A percentile compares a stretch with the other conserved stretches of the same genome.
phyloP scores from a whole-genome alignment of 2,329 filamentous ascomycete genomes.

The Paracoccidioides lutzii region DNA sequence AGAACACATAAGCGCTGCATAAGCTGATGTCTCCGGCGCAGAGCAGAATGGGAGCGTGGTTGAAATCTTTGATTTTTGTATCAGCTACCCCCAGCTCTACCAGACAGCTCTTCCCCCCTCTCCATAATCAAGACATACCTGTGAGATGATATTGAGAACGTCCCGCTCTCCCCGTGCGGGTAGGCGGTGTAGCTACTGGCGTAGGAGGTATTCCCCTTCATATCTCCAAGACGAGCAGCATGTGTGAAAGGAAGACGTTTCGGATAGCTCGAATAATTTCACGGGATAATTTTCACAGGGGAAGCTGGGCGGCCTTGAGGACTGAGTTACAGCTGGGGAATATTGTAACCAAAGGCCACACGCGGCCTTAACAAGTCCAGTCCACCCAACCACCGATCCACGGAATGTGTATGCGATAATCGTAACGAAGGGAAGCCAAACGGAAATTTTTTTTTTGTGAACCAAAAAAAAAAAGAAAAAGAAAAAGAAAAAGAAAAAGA shows the following conservation, averaged over 20 bases:
- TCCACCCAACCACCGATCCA: neutral
- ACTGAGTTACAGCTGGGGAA: too few relatives aligned
- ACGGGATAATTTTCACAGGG: too few relatives aligned
- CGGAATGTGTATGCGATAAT: neutral
- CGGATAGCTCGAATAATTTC: too few relatives aligned
- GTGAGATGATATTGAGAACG: conserved; percentile 80
- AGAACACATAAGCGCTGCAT: conserved; percentile 53
- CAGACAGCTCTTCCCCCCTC: too few relatives aligned
- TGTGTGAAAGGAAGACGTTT: conserved; percentile 12
- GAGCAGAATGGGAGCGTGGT: conserved; percentile 61
- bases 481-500: too few relatives aligned
- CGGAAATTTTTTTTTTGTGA: too few relatives aligned
- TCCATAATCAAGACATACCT: conserved; percentile 43
- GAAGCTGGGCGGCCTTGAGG: too few relatives aligned
- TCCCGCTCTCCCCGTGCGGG: conserved; percentile 52
- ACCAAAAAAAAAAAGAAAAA: too few relatives aligned
- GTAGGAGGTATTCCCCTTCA: conserved; percentile 77
- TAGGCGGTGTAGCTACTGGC: conserved; percentile 63
- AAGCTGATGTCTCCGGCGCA: conserved; percentile 60
- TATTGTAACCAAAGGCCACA: neutral
- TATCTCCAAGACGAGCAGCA: conserved; percentile 42
- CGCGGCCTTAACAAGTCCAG: neutral
- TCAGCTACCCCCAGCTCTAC: too few relatives aligned
- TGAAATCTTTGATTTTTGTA: conserved; percentile 57
- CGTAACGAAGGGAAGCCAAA: neutral